Percentiles rank a stretch among this genome's conserved stretches.
phyloP scores from a whole-genome alignment of 176 grass and related monocot species.

The Musa beccarii region DNA sequence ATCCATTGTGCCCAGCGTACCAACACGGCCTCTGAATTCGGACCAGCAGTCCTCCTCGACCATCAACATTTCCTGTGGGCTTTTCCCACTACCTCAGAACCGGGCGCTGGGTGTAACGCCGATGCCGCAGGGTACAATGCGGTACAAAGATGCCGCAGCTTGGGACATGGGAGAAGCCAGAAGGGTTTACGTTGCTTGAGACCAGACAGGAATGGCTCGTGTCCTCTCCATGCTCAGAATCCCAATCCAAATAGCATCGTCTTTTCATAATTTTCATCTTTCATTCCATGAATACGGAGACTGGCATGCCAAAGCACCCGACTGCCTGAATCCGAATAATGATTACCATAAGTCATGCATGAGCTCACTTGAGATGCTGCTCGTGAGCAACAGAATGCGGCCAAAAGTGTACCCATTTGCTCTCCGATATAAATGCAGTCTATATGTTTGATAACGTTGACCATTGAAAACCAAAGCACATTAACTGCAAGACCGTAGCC shows the following conservation, averaged over 20 bases:
- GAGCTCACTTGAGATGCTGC: not conserved
- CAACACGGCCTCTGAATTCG: not conserved
- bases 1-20: not conserved
- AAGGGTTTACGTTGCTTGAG: too few relatives aligned
- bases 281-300: too few relatives aligned
- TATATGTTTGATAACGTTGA: not conserved
- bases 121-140: too few relatives aligned
- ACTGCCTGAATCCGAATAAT: not conserved
- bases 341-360: too few relatives aligned
- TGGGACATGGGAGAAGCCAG: not conserved
- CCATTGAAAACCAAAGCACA: not conserved
- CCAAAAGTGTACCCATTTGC: not conserved
- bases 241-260: too few relatives aligned
- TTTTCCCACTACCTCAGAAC: too few relatives aligned
- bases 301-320: not conserved
- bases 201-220: too few relatives aligned
- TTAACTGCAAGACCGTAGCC: not conserved
- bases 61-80: not conserved
- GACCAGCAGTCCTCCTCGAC: not conserved
- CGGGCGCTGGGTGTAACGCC: too few relatives aligned
- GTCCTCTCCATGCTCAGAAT: not conserved
- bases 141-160: not conserved
- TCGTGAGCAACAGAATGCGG: not conserved
- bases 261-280: too few relatives aligned
- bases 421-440: not conserved